Percentiles rank a stretch among this genome's conserved stretches.
Conservation (phyloP, 306 rosid species). For the Amphicarpaea edgeworthii region DNA sequence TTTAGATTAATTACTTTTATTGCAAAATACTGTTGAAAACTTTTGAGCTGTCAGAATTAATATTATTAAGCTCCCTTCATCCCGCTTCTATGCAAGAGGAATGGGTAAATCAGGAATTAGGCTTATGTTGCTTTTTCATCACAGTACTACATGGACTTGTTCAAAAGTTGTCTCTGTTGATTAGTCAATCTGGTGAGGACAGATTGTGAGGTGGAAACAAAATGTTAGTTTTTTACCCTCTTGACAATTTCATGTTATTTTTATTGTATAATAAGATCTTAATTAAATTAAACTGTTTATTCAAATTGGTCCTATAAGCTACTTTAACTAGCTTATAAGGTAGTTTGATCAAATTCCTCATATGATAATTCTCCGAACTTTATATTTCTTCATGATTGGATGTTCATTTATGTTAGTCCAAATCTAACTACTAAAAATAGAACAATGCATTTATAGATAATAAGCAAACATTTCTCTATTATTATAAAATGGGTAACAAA, state of each 20-base stretch:
- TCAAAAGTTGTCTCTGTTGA: neutral
- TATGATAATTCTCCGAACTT: neutral
- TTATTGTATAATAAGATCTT: too few species aligned
- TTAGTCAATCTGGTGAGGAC: conserved; percentile 8
- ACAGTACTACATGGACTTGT: conserved; percentile 16
- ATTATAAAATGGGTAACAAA: conserved; percentile 37
- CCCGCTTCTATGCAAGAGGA: neutral
- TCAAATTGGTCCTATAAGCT: too few species aligned
- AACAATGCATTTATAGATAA: conserved; percentile 9
- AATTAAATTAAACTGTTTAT: too few species aligned
- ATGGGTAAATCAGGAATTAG: neutral
- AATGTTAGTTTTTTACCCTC: neutral
- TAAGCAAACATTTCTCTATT: conserved; percentile 11
- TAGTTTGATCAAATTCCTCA: neutral
- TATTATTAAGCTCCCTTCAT: conserved; percentile 1
- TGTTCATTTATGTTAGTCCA: conserved; percentile 29
- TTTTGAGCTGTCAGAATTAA: neutral
- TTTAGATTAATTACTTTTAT: neutral
- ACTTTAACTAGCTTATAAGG: neutral
- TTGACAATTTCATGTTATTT: conserved; percentile 12
- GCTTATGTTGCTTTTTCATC: conserved; percentile 3
- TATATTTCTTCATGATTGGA: conserved; percentile 17
- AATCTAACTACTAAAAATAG: conserved; percentile 18
- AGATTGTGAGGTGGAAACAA: neutral
- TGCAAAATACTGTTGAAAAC: neutral